Conservation (phyloP, 2,329 filamentous ascomycete species). For the Cadophora sp. region DNA sequence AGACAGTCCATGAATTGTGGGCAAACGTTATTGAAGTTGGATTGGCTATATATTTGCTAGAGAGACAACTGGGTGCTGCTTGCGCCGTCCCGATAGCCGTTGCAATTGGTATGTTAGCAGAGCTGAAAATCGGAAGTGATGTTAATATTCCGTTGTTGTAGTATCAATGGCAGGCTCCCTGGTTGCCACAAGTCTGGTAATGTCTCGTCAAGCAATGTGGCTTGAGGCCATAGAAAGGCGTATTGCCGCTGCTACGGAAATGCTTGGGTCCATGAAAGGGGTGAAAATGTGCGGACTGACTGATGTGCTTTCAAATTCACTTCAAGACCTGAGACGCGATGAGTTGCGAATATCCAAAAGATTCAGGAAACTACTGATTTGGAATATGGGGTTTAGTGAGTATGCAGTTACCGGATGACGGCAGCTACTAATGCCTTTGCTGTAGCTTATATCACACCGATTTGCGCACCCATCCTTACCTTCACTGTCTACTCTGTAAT, state of each 20-base stretch:
- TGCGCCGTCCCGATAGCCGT: constrained; percentile 2
- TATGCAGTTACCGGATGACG: neutral
- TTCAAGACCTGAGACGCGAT: neutral
- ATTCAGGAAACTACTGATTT: neutral
- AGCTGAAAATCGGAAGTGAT: neutral
- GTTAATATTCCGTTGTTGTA: neutral
- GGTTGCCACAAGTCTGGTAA: neutral
- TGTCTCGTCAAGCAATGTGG: constrained; percentile 5
- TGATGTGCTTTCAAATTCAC: neutral
- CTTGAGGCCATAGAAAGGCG: constrained; percentile 2
- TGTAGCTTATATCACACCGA: constrained; percentile 16
- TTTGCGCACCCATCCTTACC: constrained; percentile 23
- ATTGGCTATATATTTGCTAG: constrained; percentile 45
- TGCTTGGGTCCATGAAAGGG: constrained; percentile 20
- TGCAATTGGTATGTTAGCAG: constrained; percentile 5
- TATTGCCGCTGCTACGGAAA: neutral
- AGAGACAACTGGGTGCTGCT: constrained; percentile 39
- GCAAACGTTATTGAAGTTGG: constrained; percentile 46
- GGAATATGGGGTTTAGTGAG: neutral
- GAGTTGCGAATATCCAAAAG: neutral
- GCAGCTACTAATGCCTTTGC: neutral
- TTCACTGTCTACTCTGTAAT: constrained; percentile 26
- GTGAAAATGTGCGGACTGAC: constrained; percentile 8
- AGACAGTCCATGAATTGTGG: constrained; percentile 38
- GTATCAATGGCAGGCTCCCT: neutral